These are phyloP conservation scores for Citrus unshiu DNA, from an alignment of 345 rosid genomes.

Conservation along the genomic window DNA sequence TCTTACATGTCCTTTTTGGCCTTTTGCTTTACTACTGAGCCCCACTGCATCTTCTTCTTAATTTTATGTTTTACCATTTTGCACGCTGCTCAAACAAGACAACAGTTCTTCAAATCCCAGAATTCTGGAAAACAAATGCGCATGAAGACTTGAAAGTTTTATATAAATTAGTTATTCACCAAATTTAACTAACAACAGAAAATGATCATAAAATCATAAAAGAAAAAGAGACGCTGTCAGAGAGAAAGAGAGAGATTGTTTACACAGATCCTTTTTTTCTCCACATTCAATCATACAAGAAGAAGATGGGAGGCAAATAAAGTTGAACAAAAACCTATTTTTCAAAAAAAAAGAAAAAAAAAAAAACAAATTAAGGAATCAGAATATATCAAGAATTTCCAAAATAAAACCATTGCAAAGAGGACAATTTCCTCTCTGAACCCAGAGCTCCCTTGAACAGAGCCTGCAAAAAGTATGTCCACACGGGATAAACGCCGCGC, in stretches of 20 bases:
- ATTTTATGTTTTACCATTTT: too few species aligned
- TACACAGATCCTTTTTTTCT: background rate
- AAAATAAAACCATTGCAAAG: constrained; percentile 74
- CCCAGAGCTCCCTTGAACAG: constrained; percentile 93
- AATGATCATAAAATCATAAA: background rate
- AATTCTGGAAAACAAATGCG: background rate
- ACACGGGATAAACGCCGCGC: constrained; percentile 82
- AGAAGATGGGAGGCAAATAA: constrained; percentile 11
- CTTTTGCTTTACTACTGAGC: too few species aligned
- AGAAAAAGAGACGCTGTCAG: background rate
- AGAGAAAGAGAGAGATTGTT: background rate
- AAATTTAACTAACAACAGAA: background rate
- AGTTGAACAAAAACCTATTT: background rate
- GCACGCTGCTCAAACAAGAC: too few species aligned
- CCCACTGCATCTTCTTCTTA: too few species aligned
- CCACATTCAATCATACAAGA: background rate
- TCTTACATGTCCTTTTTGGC: background rate
- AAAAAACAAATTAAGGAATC: background rate
- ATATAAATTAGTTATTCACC: background rate
- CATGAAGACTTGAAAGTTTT: background rate
- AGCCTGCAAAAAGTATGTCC: constrained; percentile 90
- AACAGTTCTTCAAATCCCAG: background rate
- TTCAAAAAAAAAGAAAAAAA: background rate
- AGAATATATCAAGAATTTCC: constrained; percentile 87
- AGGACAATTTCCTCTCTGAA: constrained; percentile 86